Conservation (phyloP, 805 yeast species). For the Yarrowia phangngaensis region DNA sequence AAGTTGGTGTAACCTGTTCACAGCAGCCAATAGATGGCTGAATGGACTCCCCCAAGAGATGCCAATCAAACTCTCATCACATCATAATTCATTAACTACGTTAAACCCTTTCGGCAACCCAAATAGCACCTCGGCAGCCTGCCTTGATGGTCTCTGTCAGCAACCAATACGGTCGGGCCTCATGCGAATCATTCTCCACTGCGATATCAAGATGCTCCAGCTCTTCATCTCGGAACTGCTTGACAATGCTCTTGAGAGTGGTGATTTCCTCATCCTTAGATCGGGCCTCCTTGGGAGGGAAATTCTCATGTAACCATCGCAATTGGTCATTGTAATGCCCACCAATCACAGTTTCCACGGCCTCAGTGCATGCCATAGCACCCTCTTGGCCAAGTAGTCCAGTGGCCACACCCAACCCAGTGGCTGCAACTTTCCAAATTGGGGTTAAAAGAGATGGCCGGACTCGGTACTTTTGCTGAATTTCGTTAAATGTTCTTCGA, state of each 20-base stretch:
- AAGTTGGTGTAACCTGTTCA: too few species aligned
- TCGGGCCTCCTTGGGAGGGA: constrained; percentile 41
- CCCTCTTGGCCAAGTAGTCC: constrained; percentile 88
- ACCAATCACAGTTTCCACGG: constrained; percentile 97
- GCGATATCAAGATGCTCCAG: constrained; percentile 94
- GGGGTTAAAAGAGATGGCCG: constrained; percentile 93
- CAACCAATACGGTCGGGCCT: constrained; percentile 86
- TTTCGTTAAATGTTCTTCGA: constrained; percentile 72
- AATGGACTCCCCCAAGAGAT: too few species aligned
- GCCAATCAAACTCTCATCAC: too few species aligned
- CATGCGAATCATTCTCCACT: constrained; percentile 82
- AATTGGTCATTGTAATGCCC: constrained; percentile 90
- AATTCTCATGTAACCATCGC: constrained; percentile 67
- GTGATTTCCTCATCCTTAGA: constrained; percentile 50
- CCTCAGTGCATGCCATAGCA: constrained; percentile 99
- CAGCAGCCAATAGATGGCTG: too few species aligned
- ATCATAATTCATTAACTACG: constrained; percentile 3
- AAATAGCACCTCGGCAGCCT: constrained; percentile 83
- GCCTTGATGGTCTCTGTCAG: constrained; percentile 82
- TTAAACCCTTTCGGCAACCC: constrained; percentile 81
- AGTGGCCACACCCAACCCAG: constrained; percentile 79
- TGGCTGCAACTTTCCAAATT: constrained; percentile 87
- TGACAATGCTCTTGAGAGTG: constrained; percentile 57
- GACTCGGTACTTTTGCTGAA: constrained; percentile 74
- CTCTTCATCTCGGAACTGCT: constrained; percentile 86